Evolutionary conservation across 495 filamentous ascomycete genomes (phyloP), one percentile per base, ranked within the genome.

Genomic region (Aspergillus egyptiacus): DNA sequence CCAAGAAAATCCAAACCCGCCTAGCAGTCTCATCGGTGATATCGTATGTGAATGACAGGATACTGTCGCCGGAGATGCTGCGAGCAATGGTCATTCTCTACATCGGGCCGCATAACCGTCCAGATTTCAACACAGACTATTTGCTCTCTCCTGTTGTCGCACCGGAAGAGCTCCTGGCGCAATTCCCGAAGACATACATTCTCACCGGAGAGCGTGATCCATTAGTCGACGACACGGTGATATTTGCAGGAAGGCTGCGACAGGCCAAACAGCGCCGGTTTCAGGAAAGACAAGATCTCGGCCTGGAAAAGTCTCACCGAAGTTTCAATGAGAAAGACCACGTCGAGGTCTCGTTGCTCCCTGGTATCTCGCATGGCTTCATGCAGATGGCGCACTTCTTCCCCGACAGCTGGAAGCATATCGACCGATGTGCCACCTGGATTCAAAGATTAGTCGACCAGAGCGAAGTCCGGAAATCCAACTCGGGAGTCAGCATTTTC

Each of bases 61-160:
- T 98, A 28, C 76, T 98, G 19, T 90, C 87, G 0, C 94, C 93
- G 0, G 94, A 97, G 63, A 95, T 98, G 89, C 96, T 97, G 85
- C 85, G 93, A 42, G 90, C 90, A 23, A 97, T 98, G 93, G 93
- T 98, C 49, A 95, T 98, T 64, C 77, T 98, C 17, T 98, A 98
- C 61, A 85, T 98, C 54, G 94, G 93, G 13, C 91, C 91, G 0
- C 82, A 95, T 61, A 84, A 90, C 68, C 82, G 89, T 1, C 93
- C 93, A 6, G 89, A 96, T 62, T 97, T 98, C 68, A 78, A 77
- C 22, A 89, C 86, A 8, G 94, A 98, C 64, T 96, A 86, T 64
- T 75, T 93, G 1, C 79, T 98, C 7, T 93, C 84, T 0, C 94
- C 93, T 1, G 82, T 96, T 14, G 76, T 95, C 3, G 90, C 93